phyloP scores from a whole-genome alignment of 495 filamentous ascomycete genomes.

The Podospora pseudocomata region DNA sequence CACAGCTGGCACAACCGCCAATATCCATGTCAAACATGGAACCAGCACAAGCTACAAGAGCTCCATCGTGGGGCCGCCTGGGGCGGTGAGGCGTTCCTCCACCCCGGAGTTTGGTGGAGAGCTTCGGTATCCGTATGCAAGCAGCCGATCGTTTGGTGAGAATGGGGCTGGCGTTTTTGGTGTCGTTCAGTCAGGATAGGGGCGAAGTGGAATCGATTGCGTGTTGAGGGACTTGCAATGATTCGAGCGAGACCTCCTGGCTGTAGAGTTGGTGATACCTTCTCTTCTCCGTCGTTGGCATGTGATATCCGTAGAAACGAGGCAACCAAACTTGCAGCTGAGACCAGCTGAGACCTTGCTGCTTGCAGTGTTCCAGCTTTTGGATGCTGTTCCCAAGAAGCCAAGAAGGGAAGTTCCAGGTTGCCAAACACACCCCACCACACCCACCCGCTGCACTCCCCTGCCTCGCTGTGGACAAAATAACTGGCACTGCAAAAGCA shows the following conservation, averaged over 20 bases:
- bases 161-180: neutral
- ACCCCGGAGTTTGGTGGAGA: neutral
- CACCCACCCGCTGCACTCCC: neutral
- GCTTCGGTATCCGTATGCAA: neutral
- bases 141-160: neutral
- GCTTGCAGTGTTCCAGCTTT: neutral
- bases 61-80: slow-evolving; percentile 2
- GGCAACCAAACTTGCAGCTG: neutral
- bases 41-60: neutral
- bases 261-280: neutral
- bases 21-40: slow-evolving; percentile 3
- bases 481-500: no score
- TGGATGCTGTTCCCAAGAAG: neutral
- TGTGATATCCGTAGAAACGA: neutral
- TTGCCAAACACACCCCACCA: neutral
- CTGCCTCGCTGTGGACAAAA: no score
- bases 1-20: neutral
- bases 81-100: neutral
- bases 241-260: neutral
- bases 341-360: neutral
- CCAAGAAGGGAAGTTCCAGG: neutral
- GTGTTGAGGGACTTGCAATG: neutral
- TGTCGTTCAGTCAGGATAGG: neutral
- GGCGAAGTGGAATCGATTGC: neutral
- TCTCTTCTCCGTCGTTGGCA: neutral